These are phyloP conservation scores for Plenodomus tracheiphilus DNA, from an alignment of 2,329 filamentous ascomycete genomes.

Conservation along the genomic window DNA sequence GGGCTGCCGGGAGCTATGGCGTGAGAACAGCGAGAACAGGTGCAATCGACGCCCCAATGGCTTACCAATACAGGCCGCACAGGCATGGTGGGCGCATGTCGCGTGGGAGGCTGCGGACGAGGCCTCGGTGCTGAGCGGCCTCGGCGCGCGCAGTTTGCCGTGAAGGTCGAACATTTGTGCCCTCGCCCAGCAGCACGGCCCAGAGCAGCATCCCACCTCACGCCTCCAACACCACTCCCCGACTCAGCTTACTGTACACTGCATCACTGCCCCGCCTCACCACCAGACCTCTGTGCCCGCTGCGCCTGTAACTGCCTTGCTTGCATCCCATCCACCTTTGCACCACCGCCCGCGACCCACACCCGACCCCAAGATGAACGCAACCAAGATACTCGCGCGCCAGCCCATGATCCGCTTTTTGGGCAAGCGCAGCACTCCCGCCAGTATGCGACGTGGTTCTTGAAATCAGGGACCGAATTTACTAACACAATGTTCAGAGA, in stretches of 20 bases:
- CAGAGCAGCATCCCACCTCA: background rate
- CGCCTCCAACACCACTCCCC: background rate
- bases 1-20: constrained; percentile 25
- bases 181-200: constrained; percentile 11
- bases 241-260: background rate
- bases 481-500: constrained; percentile 53
- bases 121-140: constrained; percentile 15
- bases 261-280: constrained; percentile 6
- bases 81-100: constrained; percentile 21
- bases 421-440: constrained; percentile 52
- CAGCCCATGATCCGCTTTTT: constrained; percentile 58
- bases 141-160: constrained; percentile 20
- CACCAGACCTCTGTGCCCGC: constrained; percentile 6
- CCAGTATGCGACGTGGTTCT: constrained; percentile 41
- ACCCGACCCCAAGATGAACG: constrained; percentile 45
- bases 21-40: constrained; percentile 11
- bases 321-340: background rate
- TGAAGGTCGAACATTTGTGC: constrained; percentile 26
- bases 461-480: no score
- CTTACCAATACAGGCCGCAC: constrained; percentile 14
- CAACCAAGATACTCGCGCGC: constrained; percentile 51
- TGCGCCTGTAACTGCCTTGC: background rate
- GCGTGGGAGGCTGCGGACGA: constrained; percentile 7
- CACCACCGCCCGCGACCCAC: constrained; percentile 7
- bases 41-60: no score